These are phyloP conservation scores for Amphirosellinia nigrospora DNA, from an alignment of 495 filamentous ascomycete species.

Conservation along the genomic window DNA sequence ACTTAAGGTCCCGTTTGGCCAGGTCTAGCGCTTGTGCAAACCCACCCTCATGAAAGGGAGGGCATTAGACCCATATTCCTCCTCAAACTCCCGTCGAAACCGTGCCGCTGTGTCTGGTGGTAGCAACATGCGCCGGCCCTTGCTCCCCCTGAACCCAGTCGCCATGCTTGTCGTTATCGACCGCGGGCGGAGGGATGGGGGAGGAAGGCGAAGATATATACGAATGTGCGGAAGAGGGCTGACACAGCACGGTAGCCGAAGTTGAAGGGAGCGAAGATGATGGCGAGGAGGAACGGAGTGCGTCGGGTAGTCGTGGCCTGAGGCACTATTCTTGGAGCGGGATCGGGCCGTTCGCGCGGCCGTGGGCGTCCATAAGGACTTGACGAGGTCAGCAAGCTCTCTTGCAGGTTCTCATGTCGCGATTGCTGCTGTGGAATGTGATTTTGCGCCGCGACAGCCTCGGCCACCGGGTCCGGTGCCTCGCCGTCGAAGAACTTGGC, in stretches of 20 bases:
- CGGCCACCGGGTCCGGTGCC: conserved; percentile 78
- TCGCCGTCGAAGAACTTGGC: conserved; percentile 98
- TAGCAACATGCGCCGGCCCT: conserved; percentile 72
- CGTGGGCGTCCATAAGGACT: conserved; percentile 40
- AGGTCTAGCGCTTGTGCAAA: conserved; percentile 89
- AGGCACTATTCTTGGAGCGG: conserved; percentile 82
- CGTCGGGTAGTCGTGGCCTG: conserved; percentile 68
- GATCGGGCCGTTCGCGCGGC: conserved; percentile 50
- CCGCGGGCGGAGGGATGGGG: conserved; percentile 62
- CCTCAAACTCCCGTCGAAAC: conserved; percentile 91
- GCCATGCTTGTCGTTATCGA: conserved; percentile 61
- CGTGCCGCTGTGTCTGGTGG: conserved; percentile 87
- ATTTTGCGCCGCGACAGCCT: conserved; percentile 68
- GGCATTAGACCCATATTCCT: conserved; percentile 76
- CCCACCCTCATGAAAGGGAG: conserved; percentile 83
- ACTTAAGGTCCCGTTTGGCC: conserved; percentile 89
- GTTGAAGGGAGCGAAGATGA: conserved; percentile 84
- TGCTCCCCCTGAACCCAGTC: conserved; percentile 65
- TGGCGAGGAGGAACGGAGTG: conserved; percentile 73
- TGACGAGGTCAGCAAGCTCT: conserved; percentile 53
- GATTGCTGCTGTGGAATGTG: conserved; percentile 61
- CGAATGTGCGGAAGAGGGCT: conserved; percentile 70
- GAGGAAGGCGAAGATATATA: conserved; percentile 72
- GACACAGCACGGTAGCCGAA: conserved; percentile 72
- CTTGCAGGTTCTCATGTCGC: conserved; percentile 74